phyloP scores from a whole-genome alignment of 495 filamentous ascomycete genomes.

The Aspergillus steynii region DNA sequence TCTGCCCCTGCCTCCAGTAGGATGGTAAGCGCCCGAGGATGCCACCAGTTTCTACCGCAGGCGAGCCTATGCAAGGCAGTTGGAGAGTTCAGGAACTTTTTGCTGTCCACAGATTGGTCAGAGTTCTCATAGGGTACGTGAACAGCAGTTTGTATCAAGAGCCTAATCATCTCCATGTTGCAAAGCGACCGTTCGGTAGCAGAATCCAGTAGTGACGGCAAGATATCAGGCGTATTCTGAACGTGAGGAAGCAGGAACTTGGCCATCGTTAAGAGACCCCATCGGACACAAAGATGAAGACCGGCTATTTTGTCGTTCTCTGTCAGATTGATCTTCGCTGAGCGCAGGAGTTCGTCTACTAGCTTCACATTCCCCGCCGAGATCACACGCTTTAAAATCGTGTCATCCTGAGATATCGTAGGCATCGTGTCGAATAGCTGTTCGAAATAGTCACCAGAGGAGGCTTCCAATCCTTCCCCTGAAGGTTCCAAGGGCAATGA shows the following conservation, averaged over 20 bases:
- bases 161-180: neutral
- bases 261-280: neutral
- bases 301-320: neutral
- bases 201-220: neutral
- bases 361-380: neutral
- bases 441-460: neutral
- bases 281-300: neutral
- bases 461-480: neutral
- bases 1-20: conserved; percentile 7
- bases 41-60: conserved; percentile 8
- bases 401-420: neutral
- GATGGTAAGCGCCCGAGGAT: conserved; percentile 1
- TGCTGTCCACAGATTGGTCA: too few relatives aligned
- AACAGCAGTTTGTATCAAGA: neutral
- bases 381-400: neutral
- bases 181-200: neutral
- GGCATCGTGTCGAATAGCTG: neutral
- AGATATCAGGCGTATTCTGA: neutral
- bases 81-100: neutral
- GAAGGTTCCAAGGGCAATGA: neutral
- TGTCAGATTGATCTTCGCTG: neutral
- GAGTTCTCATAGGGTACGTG: neutral
- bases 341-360: neutral
- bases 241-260: neutral
- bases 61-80: conserved; percentile 8